phyloP scores from a whole-genome alignment of 208 protist species.

The Leishmania tropica region DNA sequence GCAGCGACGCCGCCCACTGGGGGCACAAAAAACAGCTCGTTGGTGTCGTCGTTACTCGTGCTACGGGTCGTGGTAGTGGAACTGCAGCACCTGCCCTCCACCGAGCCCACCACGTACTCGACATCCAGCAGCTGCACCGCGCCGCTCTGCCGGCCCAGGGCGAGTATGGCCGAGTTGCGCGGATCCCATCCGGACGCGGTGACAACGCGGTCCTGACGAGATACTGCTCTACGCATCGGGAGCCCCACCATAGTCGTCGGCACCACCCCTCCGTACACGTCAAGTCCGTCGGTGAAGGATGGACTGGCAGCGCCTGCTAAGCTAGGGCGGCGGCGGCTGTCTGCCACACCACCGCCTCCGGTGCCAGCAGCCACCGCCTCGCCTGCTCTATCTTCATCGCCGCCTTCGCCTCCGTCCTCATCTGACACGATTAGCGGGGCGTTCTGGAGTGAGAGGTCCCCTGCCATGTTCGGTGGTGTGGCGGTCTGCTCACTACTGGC shows the following conservation, averaged over 20 bases:
- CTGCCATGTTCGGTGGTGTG: conserved; percentile 16
- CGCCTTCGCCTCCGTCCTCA: conserved; percentile 11
- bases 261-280: conserved; percentile 1
- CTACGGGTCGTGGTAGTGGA: conserved; percentile 15
- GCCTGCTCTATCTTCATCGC: conserved; percentile 5
- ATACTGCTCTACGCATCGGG: neutral
- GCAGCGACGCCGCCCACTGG: neutral
- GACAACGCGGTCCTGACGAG: conserved; percentile 27
- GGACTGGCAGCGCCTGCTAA: conserved; percentile 2
- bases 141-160: conserved; percentile 57
- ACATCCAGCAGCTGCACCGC: conserved; percentile 71
- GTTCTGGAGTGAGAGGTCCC: neutral
- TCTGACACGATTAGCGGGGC: conserved; percentile 3
- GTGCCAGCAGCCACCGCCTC: neutral
- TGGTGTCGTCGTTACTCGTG: conserved; percentile 16
- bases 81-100: conserved; percentile 22
- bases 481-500: conserved; percentile 18
- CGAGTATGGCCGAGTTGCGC: conserved; percentile 55
- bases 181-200: conserved; percentile 66
- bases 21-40: conserved; percentile 3
- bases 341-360: neutral
- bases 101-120: conserved; percentile 41
- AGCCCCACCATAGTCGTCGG: conserved; percentile 12
- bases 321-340: conserved; percentile 1
- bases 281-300: conserved; percentile 9